A percentile compares a stretch with the other conserved stretches of the same genome.
Evolutionary conservation across 495 filamentous ascomycete genomes (phyloP).

Genomic region (Podospora pseudocomata): DNA sequence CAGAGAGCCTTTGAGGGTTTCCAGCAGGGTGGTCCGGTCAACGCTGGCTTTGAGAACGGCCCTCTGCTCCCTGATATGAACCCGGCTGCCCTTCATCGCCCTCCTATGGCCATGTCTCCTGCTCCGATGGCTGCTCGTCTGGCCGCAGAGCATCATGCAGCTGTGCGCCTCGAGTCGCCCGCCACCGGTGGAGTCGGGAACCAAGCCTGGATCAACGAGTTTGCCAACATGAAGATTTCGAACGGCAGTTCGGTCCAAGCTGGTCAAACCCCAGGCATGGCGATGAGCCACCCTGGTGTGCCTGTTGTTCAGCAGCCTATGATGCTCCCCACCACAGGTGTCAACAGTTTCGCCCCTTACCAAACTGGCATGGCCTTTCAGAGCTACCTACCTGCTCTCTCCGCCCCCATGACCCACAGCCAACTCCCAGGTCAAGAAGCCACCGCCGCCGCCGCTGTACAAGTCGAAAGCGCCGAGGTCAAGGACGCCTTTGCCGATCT

Average conservation of each 20-base stretch:
- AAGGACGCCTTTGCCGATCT: conserved; percentile 25
- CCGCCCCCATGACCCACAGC: conserved; percentile 3
- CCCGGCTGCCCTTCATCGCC: conserved; percentile 6
- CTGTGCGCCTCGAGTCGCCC: conserved; percentile 14
- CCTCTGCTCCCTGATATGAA: background rate
- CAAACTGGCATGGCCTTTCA: conserved; percentile 4
- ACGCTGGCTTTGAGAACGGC: background rate
- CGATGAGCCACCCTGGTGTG: background rate
- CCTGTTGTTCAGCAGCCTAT: background rate
- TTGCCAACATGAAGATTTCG: conserved; percentile 25
- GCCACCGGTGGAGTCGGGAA: conserved; percentile 16
- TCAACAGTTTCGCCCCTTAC: background rate
- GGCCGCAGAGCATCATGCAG: conserved; percentile 6
- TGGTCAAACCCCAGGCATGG: background rate
- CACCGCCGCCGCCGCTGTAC: conserved; percentile 2
- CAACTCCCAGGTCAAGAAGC: conserved; percentile 4
- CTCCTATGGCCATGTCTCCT: background rate
- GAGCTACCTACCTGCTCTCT: background rate
- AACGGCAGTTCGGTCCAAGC: background rate
- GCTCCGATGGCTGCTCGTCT: conserved; percentile 10
- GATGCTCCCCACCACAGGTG: background rate
- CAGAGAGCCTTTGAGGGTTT: conserved; percentile 24
- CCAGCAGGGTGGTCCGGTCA: conserved; percentile 13
- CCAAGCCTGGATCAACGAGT: conserved; percentile 30
- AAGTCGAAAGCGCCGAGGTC: conserved; percentile 24